Conservation (phyloP, 306 rosid species). For the Corylus avellana region DNA sequence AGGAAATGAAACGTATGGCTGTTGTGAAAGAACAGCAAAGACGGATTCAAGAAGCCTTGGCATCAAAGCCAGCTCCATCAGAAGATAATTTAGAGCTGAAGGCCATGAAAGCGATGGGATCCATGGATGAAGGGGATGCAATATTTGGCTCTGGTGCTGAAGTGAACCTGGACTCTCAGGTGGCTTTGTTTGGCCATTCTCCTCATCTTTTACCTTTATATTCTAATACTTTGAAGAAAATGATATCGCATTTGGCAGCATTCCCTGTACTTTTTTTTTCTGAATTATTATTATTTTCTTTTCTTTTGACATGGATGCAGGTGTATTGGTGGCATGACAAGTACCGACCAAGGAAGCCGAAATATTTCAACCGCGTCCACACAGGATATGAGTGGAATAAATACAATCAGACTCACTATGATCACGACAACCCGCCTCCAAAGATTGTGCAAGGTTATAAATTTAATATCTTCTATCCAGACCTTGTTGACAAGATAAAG, state of each 20-base stretch:
- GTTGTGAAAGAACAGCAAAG: conserved; percentile 81
- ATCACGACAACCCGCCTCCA: conserved; percentile 98
- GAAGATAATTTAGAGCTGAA: conserved; percentile 88
- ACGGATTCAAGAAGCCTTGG: conserved; percentile 75
- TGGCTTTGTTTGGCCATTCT: conserved; percentile 23
- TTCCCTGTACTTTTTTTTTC: not conserved
- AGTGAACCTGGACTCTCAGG: conserved; percentile 96
- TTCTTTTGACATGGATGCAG: conserved; percentile 44
- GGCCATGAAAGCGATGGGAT: conserved; percentile 91
- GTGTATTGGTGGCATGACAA: conserved; percentile 99
- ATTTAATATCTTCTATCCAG: conserved; percentile 92
- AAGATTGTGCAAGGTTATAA: conserved; percentile 96
- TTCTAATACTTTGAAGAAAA: not conserved
- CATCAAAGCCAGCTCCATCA: conserved; percentile 72
- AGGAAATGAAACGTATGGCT: conserved; percentile 78
- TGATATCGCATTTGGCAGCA: not conserved
- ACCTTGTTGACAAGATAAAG: conserved; percentile 88
- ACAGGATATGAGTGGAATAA: conserved; percentile 99
- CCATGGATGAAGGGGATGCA: conserved; percentile 97
- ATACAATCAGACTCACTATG: conserved; percentile 96
- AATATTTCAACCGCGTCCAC: conserved; percentile 96
- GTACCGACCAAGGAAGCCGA: conserved; percentile 94
- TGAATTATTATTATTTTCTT: not conserved
- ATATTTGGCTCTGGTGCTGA: conserved; percentile 87
- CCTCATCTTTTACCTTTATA: not conserved